phyloP scores from a whole-genome alignment of 768 basidiomycete genomes.

The Leucosporidium scottii region DNA sequence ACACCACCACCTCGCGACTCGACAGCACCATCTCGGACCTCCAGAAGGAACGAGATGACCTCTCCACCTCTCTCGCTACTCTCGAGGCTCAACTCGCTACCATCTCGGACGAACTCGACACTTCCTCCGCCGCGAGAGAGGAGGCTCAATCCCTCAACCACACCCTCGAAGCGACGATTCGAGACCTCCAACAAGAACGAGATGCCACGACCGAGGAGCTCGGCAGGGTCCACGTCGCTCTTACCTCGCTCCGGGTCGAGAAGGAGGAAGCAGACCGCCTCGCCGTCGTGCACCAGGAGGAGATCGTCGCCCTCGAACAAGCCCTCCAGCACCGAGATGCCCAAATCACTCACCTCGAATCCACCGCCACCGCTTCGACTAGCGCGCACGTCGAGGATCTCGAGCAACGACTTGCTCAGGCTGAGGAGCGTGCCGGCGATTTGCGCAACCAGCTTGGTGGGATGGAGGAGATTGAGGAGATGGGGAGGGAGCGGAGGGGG shows the following conservation, averaged over 20 bases:
- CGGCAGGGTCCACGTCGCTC: not conserved
- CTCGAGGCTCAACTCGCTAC: not conserved
- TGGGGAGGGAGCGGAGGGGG: not conserved
- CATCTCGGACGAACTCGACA: not conserved
- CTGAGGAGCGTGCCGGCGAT: not conserved
- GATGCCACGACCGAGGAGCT: not conserved
- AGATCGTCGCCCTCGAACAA: not conserved
- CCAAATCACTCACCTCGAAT: not conserved
- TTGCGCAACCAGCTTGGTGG: not conserved
- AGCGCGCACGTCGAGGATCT: not conserved
- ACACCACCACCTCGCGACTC: not conserved
- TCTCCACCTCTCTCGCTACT: not conserved
- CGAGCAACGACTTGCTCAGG: not conserved
- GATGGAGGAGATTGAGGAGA: not conserved
- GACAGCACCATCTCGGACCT: not conserved
- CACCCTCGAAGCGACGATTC: too few relatives aligned
- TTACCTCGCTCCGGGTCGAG: not conserved
- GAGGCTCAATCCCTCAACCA: not conserved
- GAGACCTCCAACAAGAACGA: not conserved
- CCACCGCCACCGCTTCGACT: not conserved
- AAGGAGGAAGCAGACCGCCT: not conserved
- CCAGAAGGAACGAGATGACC: not conserved
- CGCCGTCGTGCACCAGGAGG: not conserved
- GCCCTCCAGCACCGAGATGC: not conserved
- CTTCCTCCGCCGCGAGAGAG: not conserved